Evolutionary conservation across 768 basidiomycete genomes (phyloP), one percentile per base, ranked within the genome.

Genomic region (Boletus subparvulus): DNA sequence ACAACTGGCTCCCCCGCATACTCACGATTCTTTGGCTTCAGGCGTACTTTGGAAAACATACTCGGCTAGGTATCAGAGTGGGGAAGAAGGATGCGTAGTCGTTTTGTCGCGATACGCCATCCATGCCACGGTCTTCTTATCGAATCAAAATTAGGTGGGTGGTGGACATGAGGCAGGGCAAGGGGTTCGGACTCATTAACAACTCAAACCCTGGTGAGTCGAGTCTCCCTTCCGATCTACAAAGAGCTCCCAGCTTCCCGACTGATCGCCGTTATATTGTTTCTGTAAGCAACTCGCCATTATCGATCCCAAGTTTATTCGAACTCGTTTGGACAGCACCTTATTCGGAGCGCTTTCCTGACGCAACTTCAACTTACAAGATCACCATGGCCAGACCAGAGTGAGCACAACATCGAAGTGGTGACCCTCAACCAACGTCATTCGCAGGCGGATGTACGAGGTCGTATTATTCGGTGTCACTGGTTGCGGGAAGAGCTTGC

Each of bases 401-500:
- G 66, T 68, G 50, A 67, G 66, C 48, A 48, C 24, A 33, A 26
- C 21, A 35, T 43, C 21, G 17, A 55, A 43, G 32, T 32, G 19
- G 14, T 35, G 7, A 41, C 28, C 16, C 35, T 51, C 26, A 12
- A 32, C 51, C 43, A 30, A 69, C 51, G 19, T 45, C 36, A 37
- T 47, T 35, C 24, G 21, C 51, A 68, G 66, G 33, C 65, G 56
- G 40, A 41, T 58, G 16, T 65, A 64, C 60, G 62, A 65, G n/a
- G 56, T 73, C 17, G 61, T 55, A 21, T 30, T 71, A 13, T 63
- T 73, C 36, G 70, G 70, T 40, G 61, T 63, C 53, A 66, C 61
- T 13, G 70, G 70, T 17, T 56, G 62, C 46, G 71, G 69, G 30
- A 71, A 71, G 54, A 71, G 69, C 43, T 73, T n/a, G n/a, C n/a